Evolutionary conservation across 768 basidiomycete species (phyloP).

Genomic region (Russula compacta): DNA sequence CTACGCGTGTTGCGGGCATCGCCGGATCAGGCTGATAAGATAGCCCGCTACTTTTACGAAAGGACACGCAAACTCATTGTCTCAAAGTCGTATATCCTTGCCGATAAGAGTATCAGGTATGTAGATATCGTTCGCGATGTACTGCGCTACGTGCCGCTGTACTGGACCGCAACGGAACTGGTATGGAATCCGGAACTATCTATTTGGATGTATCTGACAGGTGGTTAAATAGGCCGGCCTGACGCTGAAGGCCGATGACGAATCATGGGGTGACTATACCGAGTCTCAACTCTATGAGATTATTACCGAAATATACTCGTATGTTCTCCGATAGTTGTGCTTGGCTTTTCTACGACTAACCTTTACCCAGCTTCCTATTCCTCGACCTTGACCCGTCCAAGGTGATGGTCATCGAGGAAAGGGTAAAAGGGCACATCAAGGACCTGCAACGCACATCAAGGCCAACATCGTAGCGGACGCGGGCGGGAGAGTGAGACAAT

Average conservation of each 20-base stretch:
- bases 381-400: conserved; percentile 55
- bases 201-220: not conserved
- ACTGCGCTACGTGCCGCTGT: conserved; percentile 51
- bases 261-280: conserved; percentile 51
- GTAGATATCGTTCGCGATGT: conserved; percentile 67
- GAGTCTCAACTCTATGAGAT: conserved; percentile 52
- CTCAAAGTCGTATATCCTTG: conserved; percentile 43
- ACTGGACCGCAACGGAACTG: conserved; percentile 62
- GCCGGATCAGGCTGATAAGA: conserved; percentile 39
- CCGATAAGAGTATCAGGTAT: conserved; percentile 42
- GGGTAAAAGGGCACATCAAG: conserved; percentile 43
- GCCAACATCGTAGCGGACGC: conserved; percentile 33
- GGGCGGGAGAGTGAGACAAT: conserved; percentile 34
- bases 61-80: conserved; percentile 52
- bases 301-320: conserved; percentile 66
- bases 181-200: conserved; percentile 33
- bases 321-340: conserved; percentile 21
- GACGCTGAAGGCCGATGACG: conserved; percentile 47
- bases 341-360: not conserved
- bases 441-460: conserved; percentile 52
- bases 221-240: conserved; percentile 51
- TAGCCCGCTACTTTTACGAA: conserved; percentile 55
- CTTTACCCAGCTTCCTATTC: conserved; percentile 56
- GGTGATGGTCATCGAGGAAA: conserved; percentile 44
- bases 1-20: conserved; percentile 38